These are phyloP conservation scores for Annulohypoxylon nitens DNA, from an alignment of 495 filamentous ascomycete species.

Conservation along the genomic window DNA sequence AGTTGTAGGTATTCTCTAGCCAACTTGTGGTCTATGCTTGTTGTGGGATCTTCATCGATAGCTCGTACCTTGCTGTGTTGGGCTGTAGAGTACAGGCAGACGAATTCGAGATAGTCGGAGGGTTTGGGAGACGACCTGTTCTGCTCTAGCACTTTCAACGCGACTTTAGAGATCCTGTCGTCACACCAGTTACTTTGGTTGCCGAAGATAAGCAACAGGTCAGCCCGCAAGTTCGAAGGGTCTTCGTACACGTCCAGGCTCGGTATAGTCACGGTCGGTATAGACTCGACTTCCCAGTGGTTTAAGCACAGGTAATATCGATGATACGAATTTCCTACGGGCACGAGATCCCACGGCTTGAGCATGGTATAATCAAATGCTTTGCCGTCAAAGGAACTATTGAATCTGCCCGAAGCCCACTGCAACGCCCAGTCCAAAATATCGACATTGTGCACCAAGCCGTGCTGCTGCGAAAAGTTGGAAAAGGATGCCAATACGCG, in stretches of 20 bases:
- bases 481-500: constrained; percentile 45
- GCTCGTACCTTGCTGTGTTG: constrained; percentile 39
- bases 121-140: constrained; percentile 39
- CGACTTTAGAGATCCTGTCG: constrained; percentile 44
- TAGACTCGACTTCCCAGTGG: constrained; percentile 47
- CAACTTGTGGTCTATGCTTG: constrained; percentile 41
- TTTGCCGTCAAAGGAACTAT: constrained; percentile 49
- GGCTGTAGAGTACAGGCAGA: constrained; percentile 46
- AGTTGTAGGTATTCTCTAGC: constrained; percentile 46
- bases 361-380: constrained; percentile 52
- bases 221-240: constrained; percentile 46
- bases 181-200: constrained; percentile 49
- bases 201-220: constrained; percentile 49
- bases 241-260: constrained; percentile 39
- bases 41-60: constrained; percentile 17
- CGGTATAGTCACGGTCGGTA: constrained; percentile 45
- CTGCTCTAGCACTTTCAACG: constrained; percentile 40
- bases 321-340: constrained; percentile 47
- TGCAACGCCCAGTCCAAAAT: constrained; percentile 47
- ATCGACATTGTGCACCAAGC: constrained; percentile 41
- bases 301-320: constrained; percentile 49
- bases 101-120: constrained; percentile 47
- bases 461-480: constrained; percentile 43
- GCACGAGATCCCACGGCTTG: constrained; percentile 49
- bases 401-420: constrained; percentile 45